A percentile compares a stretch with the other conserved stretches of the same genome.
Evolutionary conservation across 768 basidiomycete genomes (phyloP).

Genomic region (Suillus occidentalis): DNA sequence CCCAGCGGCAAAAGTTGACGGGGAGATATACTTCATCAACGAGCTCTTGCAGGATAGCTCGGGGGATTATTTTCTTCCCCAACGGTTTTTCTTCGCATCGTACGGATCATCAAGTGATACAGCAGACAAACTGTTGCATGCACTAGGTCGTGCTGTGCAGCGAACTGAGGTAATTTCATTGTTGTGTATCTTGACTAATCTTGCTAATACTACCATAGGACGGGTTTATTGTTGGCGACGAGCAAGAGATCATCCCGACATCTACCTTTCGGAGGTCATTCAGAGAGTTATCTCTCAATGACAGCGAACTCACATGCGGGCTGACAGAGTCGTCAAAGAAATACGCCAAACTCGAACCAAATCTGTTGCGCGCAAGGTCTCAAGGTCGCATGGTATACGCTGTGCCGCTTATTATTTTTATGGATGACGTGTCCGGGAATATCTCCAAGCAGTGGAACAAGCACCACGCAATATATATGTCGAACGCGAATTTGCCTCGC

Average conservation of each 20-base stretch:
- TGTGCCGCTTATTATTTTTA: conserved; percentile 31
- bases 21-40: conserved; percentile 23
- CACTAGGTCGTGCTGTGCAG: conserved; percentile 8
- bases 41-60: conserved; percentile 16
- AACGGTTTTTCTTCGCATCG: conserved; percentile 14
- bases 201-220: conserved; percentile 10
- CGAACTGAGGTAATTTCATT: conserved; percentile 8
- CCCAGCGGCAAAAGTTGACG: conserved; percentile 22
- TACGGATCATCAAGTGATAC: background rate
- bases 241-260: conserved; percentile 4
- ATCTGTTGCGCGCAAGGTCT: conserved; percentile 17
- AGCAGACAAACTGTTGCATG: background rate
- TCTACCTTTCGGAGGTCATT: conserved; percentile 15
- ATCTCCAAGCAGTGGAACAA: conserved; percentile 40
- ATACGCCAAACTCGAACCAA: conserved; percentile 10
- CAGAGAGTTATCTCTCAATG: conserved; percentile 9
- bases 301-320: conserved; percentile 1
- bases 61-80: conserved; percentile 16
- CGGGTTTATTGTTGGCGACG: conserved; percentile 11
- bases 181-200: background rate
- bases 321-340: background rate
- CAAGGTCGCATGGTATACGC: conserved; percentile 21
- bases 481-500: conserved; percentile 30
- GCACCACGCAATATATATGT: conserved; percentile 35
- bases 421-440: conserved; percentile 39